Evolutionary conservation across 495 filamentous ascomycete species (phyloP).

Genomic region (Talaromyces ruber): DNA sequence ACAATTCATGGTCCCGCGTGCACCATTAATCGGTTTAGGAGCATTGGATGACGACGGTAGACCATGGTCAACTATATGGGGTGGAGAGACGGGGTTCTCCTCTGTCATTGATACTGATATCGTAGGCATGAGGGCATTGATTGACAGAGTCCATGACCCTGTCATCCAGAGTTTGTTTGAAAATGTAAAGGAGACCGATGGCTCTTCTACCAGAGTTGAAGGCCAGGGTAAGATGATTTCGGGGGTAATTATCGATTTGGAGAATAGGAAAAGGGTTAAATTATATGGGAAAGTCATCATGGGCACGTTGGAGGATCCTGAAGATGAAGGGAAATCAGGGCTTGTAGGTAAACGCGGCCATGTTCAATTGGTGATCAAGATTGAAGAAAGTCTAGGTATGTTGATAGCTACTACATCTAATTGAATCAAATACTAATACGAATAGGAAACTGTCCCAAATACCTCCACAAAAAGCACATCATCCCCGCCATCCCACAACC

Average conservation of each 20-base stretch:
- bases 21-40: conserved; percentile 63
- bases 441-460: conserved; percentile 73
- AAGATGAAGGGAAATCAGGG: conserved; percentile 13
- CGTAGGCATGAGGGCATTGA: conserved; percentile 49
- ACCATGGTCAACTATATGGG: conserved; percentile 71
- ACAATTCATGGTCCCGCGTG: conserved; percentile 41
- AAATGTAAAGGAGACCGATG: conserved; percentile 18
- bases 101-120: conserved; percentile 45
- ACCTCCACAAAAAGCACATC: conserved; percentile 65
- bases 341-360: conserved; percentile 27
- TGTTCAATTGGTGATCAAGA: conserved; percentile 55
- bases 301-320: conserved; percentile 35
- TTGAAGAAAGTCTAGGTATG: conserved; percentile 60
- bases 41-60: conserved; percentile 51
- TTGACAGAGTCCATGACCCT: conserved; percentile 54
- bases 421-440: conserved; percentile 6
- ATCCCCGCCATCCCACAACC: conserved; percentile 42
- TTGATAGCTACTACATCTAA: neutral
- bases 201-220: conserved; percentile 23
- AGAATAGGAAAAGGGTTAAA: conserved; percentile 58
- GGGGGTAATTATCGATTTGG: conserved; percentile 59
- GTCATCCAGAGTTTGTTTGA: conserved; percentile 48
- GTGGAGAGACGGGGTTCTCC: conserved; percentile 60
- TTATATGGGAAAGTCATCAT: conserved; percentile 54
- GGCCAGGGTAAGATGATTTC: conserved; percentile 39